Evolutionary conservation across 257 asterid genomes (phyloP).

Genomic region (Gentiana macrophylla): DNA sequence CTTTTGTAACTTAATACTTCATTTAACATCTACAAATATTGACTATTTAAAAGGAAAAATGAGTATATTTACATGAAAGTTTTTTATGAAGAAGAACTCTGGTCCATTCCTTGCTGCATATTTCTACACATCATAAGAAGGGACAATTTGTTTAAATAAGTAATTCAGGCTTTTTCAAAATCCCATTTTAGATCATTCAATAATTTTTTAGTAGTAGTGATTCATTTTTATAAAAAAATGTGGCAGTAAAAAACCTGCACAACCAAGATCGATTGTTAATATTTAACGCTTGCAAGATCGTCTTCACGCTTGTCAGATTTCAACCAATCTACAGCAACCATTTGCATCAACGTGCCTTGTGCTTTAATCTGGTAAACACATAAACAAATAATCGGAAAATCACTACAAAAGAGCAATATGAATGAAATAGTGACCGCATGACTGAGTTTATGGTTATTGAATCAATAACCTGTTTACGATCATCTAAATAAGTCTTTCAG

Average conservation of each 20-base stretch:
- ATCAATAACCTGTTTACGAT: slow-evolving; percentile 70
- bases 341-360: slow-evolving; percentile 85
- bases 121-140: slow-evolving; percentile 25
- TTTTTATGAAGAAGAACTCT: slow-evolving; percentile 71
- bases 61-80: slow-evolving; percentile 61
- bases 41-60: slow-evolving; percentile 5
- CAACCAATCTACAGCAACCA: slow-evolving; percentile 99
- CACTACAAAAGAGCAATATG: no score
- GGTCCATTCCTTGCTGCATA: slow-evolving; percentile 93
- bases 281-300: slow-evolving; percentile 91
- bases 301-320: slow-evolving; percentile 95
- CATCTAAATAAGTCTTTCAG: slow-evolving; percentile 88
- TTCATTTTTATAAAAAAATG: no score
- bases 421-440: no score
- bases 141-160: no score
- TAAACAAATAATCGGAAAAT: slow-evolving; percentile 8
- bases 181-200: no score
- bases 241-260: slow-evolving; percentile 69
- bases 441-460: no score
- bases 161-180: no score
- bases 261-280: slow-evolving; percentile 79
- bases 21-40: no score
- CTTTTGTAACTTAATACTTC: no score
- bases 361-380: slow-evolving; percentile 68
- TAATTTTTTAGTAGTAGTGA: no score